These are phyloP conservation scores for Moricandia arvensis DNA, from an alignment of 345 rosid genomes.

Conservation along the genomic window DNA sequence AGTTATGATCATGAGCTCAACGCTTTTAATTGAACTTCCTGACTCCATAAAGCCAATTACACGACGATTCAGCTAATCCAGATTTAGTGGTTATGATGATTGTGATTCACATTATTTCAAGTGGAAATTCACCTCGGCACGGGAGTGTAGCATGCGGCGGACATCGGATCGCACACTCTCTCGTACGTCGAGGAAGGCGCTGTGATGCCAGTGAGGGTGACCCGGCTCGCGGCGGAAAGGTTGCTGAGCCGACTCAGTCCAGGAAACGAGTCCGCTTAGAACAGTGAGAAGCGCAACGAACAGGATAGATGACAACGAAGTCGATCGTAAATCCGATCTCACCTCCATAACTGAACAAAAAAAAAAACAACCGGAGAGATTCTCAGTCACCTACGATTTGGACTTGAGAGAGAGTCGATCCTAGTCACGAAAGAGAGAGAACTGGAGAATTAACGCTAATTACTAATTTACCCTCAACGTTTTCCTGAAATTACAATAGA, in stretches of 20 bases:
- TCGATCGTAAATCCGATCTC: constrained; percentile 27
- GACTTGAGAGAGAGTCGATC: constrained; percentile 27
- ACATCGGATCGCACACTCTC: constrained; percentile 87
- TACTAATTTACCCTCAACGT: constrained; percentile 19
- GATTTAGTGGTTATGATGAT: neutral
- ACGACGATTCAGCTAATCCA: constrained; percentile 2
- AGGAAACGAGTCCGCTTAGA: constrained; percentile 41
- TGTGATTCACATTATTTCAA: neutral
- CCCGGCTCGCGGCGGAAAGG: constrained; percentile 90
- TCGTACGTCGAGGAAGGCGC: constrained; percentile 88
- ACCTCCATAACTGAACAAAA: constrained; percentile 34
- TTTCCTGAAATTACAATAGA: neutral
- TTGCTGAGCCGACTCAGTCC: constrained; percentile 56
- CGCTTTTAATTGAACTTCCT: neutral
- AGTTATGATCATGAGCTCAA: constrained; percentile 3
- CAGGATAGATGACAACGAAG: neutral
- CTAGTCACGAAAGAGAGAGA: neutral
- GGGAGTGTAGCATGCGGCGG: constrained; percentile 89
- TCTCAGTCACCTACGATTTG: constrained; percentile 25
- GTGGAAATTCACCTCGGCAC: constrained; percentile 69
- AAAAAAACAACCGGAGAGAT: neutral
- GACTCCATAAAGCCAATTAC: neutral
- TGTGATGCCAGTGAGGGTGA: constrained; percentile 96
- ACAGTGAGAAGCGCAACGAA: constrained; percentile 12
- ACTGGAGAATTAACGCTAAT: neutral